Evolutionary conservation across 768 basidiomycete species (phyloP).

Genomic region (Amanita exitialis): DNA sequence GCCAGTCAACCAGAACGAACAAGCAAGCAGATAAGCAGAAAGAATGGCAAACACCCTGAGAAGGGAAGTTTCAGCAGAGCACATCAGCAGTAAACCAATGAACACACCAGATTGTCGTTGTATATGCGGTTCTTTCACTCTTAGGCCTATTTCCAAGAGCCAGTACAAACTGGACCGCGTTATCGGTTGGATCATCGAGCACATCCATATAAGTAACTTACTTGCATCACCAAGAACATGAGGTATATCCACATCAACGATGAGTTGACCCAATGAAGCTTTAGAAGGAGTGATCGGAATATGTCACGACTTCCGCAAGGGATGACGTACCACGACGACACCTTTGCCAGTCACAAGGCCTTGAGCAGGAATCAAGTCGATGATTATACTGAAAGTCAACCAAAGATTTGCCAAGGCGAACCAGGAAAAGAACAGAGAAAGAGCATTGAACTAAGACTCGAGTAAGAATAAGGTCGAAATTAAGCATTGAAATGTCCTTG

Average conservation of each 20-base stretch:
- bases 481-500: constrained; percentile 25
- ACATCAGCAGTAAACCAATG: not conserved
- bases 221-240: constrained; percentile 68
- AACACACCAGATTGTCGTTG: constrained; percentile 57
- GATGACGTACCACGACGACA: constrained; percentile 34
- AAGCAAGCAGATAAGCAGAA: constrained; percentile 75
- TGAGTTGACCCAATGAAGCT: constrained; percentile 68
- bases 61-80: not conserved
- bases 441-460: constrained; percentile 61
- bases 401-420: constrained; percentile 89
- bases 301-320: constrained; percentile 56
- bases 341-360: constrained; percentile 18
- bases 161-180: constrained; percentile 29
- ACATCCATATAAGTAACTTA: not conserved
- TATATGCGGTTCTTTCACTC: constrained; percentile 70
- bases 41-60: constrained; percentile 79
- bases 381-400: constrained; percentile 91
- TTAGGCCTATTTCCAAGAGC: constrained; percentile 77
- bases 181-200: not conserved
- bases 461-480: not conserved
- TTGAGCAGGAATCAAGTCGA: constrained; percentile 65
- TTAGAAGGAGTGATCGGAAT: constrained; percentile 17
- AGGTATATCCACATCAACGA: constrained; percentile 86
- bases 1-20: constrained; percentile 77
- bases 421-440: constrained; percentile 84